Conservation (phyloP, 2,329 filamentous ascomycete genomes). For the Hirsutella thompsonii region DNA sequence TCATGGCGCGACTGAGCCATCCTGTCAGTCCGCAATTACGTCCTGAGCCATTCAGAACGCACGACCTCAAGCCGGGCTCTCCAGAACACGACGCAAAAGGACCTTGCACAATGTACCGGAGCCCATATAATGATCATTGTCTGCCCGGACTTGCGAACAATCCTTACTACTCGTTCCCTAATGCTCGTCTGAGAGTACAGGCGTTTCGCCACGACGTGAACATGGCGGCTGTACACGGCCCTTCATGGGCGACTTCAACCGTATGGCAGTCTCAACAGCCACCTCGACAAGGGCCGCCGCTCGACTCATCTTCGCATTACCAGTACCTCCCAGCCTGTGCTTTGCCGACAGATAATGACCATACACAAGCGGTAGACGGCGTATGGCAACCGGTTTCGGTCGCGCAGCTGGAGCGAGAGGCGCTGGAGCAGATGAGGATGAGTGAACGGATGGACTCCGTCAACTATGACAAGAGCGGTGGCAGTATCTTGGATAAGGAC, state of each 20-base stretch:
- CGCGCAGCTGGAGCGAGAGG: conserved; percentile 13
- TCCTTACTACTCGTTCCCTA: not conserved
- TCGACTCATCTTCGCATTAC: no score
- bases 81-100: no score
- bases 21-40: no score
- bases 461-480: not conserved
- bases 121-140: no score
- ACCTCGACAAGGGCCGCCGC: no score
- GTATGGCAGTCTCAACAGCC: no score
- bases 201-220: not conserved
- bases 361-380: no score
- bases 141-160: not conserved
- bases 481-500: not conserved
- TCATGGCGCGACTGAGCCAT: no score
- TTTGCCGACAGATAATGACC: not conserved
- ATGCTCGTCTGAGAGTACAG: not conserved
- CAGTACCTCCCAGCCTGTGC: no score
- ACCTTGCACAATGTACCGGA: no score
- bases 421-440: not conserved
- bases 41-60: no score
- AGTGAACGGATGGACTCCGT: not conserved
- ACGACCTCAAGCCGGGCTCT: no score
- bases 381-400: conserved; percentile 11
- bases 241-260: not conserved
- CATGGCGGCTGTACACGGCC: not conserved